Percentiles rank a stretch among this genome's conserved stretches.
phyloP scores from a whole-genome alignment of 306 rosid species.

The Prunus mira region DNA sequence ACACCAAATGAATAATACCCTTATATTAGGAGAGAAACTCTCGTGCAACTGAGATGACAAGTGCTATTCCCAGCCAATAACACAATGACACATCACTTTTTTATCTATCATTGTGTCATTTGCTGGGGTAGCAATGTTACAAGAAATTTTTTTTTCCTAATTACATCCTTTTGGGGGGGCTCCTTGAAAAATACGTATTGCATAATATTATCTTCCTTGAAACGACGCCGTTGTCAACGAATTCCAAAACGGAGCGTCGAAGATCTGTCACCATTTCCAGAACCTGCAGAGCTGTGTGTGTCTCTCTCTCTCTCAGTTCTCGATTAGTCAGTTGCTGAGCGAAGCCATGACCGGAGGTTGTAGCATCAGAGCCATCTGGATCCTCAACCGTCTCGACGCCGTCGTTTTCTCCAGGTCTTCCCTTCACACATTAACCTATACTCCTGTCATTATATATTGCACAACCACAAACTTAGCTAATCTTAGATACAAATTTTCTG shows the following conservation, averaged over 20 bases:
- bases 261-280: background rate
- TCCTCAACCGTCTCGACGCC: conserved; percentile 76
- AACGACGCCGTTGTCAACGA: background rate
- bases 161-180: too few relatives aligned
- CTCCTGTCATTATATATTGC: background rate
- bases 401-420: conserved; percentile 77
- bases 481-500: background rate
- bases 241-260: background rate
- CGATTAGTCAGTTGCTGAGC: background rate
- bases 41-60: too few relatives aligned
- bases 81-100: too few relatives aligned
- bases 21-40: too few relatives aligned
- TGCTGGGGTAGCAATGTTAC: too few relatives aligned
- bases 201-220: background rate
- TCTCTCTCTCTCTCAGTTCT: background rate
- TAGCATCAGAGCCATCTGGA: conserved; percentile 89
- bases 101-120: too few relatives aligned
- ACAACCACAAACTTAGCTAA: background rate
- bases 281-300: background rate
- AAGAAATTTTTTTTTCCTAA: too few relatives aligned
- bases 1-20: too few relatives aligned
- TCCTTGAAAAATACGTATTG: too few relatives aligned
- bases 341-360: conserved; percentile 68
- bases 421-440: background rate
- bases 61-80: too few relatives aligned